Percentiles rank a stretch among this genome's conserved stretches.
Conservation (phyloP, 345 rosid species). For the Leavenworthia alabamica region DNA sequence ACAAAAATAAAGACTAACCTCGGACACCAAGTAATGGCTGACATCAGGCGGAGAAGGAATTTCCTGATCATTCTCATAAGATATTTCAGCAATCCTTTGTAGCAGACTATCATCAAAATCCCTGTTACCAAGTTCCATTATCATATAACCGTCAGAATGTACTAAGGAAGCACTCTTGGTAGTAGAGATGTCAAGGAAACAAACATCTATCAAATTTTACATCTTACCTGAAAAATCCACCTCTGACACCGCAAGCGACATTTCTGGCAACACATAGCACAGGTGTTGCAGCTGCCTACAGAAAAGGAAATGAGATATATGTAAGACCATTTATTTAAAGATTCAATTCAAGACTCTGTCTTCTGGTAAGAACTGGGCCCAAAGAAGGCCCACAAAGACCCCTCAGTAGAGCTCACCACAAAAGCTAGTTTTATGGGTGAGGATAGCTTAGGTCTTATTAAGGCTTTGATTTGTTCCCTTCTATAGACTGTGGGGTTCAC, state of each 20-base stretch:
- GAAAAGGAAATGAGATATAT: conserved; percentile 29
- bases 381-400: conserved; percentile 11
- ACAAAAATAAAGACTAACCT: conserved; percentile 52
- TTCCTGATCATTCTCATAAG: conserved; percentile 74
- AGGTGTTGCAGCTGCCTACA: conserved; percentile 75
- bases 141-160: conserved; percentile 13
- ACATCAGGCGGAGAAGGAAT: conserved; percentile 93
- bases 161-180: conserved; percentile 13
- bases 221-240: conserved; percentile 90
- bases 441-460: not conserved
- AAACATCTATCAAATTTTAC: not conserved
- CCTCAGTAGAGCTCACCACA: not conserved
- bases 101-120: conserved; percentile 90
- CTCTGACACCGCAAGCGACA: conserved; percentile 95
- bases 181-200: conserved; percentile 6
- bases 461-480: conserved; percentile 4
- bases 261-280: conserved; percentile 87
- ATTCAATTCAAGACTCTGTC: conserved; percentile 12
- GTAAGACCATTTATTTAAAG: conserved; percentile 10
- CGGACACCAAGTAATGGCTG: conserved; percentile 80
- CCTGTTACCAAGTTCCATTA: conserved; percentile 44
- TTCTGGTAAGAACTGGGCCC: not conserved
- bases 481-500: not conserved
- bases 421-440: conserved; percentile 14
- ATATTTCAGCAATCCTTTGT: conserved; percentile 64